Evolutionary conservation across 78 protist genomes (phyloP), one percentile per base, ranked within the genome.

Genomic region (Dictyostelium citrinum): DNA sequence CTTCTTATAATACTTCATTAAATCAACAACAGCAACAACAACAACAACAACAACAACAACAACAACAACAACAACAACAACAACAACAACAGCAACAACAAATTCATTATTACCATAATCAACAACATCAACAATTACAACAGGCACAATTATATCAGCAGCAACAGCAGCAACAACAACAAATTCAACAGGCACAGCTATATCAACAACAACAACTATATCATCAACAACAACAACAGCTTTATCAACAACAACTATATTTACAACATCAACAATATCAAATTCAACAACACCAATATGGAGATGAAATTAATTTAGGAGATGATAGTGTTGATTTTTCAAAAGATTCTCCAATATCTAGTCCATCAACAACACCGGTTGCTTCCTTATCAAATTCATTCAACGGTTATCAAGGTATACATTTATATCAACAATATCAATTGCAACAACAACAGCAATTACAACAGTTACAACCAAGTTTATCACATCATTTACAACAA

Each of bases 301-400:
- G 93, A 20, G 92, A 86, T 45, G 92, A 86, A 24, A 86, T 86
- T 64, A 86, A 86, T 61, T 29, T 86, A 3, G 92, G 92, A 17
- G 92, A 86, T 29, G 92, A 86, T 76, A 31, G n/a, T 22, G 33
- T 72, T 83, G 84, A 86, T 11, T 74, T 76, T 43, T 33, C 77
- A 17, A 82, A 67, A 37, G 90, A 82, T 5, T 85, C 92, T 12
- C 92, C 92, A 27, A 61, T 37, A 12, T 85, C 92, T 1, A 85
- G 92, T 61, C 92, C 92, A 22, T 78, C 85, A 6, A 67, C 82
- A 20, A 88, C 93, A 29, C 85, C 93, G 22, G 33, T 16, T 35
- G 31, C 39, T 10, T 88, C 84, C 1, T 35, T 76, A 27, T 88
- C 93, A 45, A 78, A 64, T n/a, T 88, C 93, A 7, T 46, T 33